Conservation (phyloP, 352 stramenopile genomes). For the Aphanomyces astaci region DNA sequence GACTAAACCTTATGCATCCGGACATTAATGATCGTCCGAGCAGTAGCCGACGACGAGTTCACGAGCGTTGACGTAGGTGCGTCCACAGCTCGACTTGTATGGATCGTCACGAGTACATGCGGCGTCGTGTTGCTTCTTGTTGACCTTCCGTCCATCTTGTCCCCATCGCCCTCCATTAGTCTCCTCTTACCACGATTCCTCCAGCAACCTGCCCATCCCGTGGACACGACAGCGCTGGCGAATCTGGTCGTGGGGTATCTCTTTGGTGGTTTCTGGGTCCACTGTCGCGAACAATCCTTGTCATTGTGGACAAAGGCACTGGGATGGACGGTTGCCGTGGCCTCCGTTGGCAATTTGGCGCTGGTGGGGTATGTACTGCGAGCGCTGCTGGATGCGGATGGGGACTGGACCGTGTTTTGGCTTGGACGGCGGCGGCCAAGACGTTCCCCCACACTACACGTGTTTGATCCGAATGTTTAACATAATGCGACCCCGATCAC, state of each 20-base stretch:
- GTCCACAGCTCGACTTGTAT: conserved; percentile 24
- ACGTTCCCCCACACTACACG: not conserved
- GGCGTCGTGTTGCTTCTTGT: conserved; percentile 48
- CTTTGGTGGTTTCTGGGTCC: conserved; percentile 26
- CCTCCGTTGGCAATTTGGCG: conserved; percentile 49
- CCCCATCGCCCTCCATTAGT: conserved; percentile 19
- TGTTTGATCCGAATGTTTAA: not conserved
- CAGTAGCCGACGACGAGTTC: conserved; percentile 43
- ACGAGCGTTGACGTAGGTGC: conserved; percentile 31
- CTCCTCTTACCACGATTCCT: not conserved
- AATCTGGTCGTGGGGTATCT: conserved; percentile 25
- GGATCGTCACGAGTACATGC: conserved; percentile 36
- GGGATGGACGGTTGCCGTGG: conserved; percentile 19
- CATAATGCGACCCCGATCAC: too few species aligned
- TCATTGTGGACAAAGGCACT: not conserved
- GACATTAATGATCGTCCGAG: conserved; percentile 63
- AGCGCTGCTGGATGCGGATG: conserved; percentile 64
- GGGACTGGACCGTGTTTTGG: conserved; percentile 58
- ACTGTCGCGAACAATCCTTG: not conserved
- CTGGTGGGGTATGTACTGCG: conserved; percentile 59
- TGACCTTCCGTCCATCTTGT: conserved; percentile 45
- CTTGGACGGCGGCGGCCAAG: conserved; percentile 29
- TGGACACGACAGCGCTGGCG: conserved; percentile 16
- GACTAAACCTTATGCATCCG: not conserved
- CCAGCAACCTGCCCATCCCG: not conserved